These are phyloP conservation scores for Lathyrus tuberosus DNA, from an alignment of 306 rosid species.

Conservation along the genomic window DNA sequence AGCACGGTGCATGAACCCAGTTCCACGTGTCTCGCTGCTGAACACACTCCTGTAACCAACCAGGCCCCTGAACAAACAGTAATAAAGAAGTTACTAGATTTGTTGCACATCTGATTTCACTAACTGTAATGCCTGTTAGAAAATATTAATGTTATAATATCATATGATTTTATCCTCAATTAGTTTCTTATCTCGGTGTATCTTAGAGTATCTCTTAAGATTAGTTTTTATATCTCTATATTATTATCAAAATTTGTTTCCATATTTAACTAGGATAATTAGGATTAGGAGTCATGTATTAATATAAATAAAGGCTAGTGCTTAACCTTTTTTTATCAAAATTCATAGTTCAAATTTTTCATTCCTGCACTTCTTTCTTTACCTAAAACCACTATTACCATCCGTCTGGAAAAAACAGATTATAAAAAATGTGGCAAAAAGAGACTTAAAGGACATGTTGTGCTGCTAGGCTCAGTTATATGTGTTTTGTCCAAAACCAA, in stretches of 20 bases:
- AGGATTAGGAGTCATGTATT: background rate
- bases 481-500: too few relatives aligned
- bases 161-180: background rate
- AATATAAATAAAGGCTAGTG: background rate
- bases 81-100: slow-evolving; percentile 30
- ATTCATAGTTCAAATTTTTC: background rate
- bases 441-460: background rate
- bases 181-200: background rate
- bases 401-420: background rate
- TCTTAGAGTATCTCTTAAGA: background rate
- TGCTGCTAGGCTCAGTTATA: too few relatives aligned
- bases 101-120: slow-evolving; percentile 30
- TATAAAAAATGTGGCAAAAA: background rate
- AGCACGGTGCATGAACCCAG: slow-evolving; percentile 99
- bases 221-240: background rate
- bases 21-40: slow-evolving; percentile 98
- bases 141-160: background rate
- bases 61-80: slow-evolving; percentile 76
- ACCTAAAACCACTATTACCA: background rate
- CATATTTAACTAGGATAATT: background rate
- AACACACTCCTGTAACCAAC: slow-evolving; percentile 99
- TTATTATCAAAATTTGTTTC: background rate
- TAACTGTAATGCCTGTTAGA: slow-evolving; percentile 15
- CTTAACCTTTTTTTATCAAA: background rate
- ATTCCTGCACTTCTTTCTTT: background rate